Conservation (phyloP, 805 yeast genomes). For the Cyberlindnera americana region DNA sequence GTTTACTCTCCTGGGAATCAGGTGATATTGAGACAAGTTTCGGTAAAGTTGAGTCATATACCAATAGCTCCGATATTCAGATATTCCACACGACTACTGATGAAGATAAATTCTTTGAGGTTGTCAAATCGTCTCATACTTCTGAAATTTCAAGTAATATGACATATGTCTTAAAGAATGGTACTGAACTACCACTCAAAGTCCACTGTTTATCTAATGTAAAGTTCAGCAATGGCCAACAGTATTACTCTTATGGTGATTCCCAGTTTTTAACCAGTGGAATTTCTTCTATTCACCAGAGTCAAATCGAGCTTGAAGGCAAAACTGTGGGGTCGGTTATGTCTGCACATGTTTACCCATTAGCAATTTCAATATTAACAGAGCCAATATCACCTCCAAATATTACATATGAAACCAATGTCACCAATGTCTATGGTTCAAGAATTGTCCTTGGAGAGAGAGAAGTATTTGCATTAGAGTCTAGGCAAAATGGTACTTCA, state of each 20-base stretch:
- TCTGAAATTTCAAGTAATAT: constrained; percentile 17
- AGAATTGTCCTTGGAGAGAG: constrained; percentile 15
- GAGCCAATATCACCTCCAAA: constrained; percentile 17
- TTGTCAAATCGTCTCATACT: constrained; percentile 18
- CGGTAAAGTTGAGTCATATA: constrained; percentile 35
- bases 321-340: constrained; percentile 11
- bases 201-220: constrained; percentile 25
- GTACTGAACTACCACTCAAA: constrained; percentile 22
- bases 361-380: constrained; percentile 11
- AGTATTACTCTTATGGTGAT: constrained; percentile 38
- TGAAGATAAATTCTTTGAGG: constrained; percentile 22
- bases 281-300: constrained; percentile 14
- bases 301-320: constrained; percentile 17
- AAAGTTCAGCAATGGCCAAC: constrained; percentile 36
- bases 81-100: constrained; percentile 11
- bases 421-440: constrained; percentile 23
- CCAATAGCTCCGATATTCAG: constrained; percentile 23
- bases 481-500: constrained; percentile 44
- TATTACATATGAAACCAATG: constrained; percentile 17
- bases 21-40: constrained; percentile 33
- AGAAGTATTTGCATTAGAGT: constrained; percentile 22
- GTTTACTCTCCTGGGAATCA: constrained; percentile 52
- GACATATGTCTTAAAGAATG: constrained; percentile 20
- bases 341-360: constrained; percentile 20
- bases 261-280: constrained; percentile 29